phyloP scores from a whole-genome alignment of 192 early-diverging fungal genomes.

The Coemansia aciculifera region DNA sequence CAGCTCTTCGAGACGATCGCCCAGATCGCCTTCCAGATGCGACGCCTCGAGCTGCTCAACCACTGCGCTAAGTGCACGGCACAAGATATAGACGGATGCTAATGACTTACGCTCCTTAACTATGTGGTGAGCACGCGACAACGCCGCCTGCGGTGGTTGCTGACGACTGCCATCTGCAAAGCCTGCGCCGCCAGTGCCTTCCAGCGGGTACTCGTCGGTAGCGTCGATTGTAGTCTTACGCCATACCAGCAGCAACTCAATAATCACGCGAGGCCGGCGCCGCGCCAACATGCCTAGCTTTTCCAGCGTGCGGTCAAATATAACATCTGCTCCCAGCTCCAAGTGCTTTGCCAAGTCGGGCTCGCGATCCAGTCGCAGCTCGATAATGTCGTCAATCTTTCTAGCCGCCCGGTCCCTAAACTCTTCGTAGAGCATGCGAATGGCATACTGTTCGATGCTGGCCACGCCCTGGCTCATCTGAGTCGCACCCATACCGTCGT shows the following conservation, averaged over 20 bases:
- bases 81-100: conserved; percentile 82
- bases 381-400: conserved; percentile 45
- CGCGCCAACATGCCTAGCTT: conserved; percentile 79
- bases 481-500: conserved; percentile 3
- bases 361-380: conserved; percentile 59
- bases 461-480: background rate
- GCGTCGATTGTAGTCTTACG: conserved; percentile 65
- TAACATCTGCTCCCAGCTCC: conserved; percentile 66
- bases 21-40: conserved; percentile 77
- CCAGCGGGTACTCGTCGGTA: conserved; percentile 33
- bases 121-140: conserved; percentile 50
- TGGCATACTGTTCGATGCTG: conserved; percentile 50
- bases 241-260: conserved; percentile 77
- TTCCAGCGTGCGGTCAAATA: conserved; percentile 79
- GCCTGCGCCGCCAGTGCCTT: conserved; percentile 23
- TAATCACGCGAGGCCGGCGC: conserved; percentile 83
- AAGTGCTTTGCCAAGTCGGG: conserved; percentile 62
- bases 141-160: conserved; percentile 12
- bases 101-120: conserved; percentile 56
- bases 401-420: conserved; percentile 40
- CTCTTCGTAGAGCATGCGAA: conserved; percentile 51
- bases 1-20: conserved; percentile 87
- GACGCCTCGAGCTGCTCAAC: conserved; percentile 71
- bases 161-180: background rate
- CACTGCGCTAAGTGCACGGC: conserved; percentile 84